These are phyloP conservation scores for Phyllostachys edulis DNA, from an alignment of 176 grass and related monocot species.

Conservation along the genomic window DNA sequence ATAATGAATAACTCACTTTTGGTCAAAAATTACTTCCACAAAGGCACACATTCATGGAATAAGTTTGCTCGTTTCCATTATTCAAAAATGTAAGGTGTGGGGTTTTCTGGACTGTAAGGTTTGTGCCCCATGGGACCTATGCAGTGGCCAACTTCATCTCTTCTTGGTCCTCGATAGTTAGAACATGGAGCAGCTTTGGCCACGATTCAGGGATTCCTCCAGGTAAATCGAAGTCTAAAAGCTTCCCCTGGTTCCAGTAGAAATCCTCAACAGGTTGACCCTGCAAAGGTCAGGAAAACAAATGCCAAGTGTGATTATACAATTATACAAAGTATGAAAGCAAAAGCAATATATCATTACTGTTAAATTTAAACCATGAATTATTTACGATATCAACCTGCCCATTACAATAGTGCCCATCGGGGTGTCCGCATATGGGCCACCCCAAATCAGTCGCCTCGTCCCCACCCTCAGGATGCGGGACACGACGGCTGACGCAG, in stretches of 20 bases:
- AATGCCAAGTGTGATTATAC: not conserved
- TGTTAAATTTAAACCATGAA: not conserved
- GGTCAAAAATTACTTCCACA: constrained; percentile 31
- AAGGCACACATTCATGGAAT: constrained; percentile 25
- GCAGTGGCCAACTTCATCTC: constrained; percentile 63
- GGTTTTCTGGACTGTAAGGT: not conserved
- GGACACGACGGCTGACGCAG: no score
- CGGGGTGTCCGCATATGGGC: no score
- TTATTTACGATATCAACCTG: not conserved
- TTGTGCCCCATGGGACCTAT: constrained; percentile 13
- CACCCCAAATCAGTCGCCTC: no score
- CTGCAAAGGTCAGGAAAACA: constrained; percentile 46
- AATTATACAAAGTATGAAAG: not conserved
- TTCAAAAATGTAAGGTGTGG: constrained; percentile 35
- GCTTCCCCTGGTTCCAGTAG: constrained; percentile 65
- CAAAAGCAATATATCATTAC: not conserved
- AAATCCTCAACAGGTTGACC: constrained; percentile 86
- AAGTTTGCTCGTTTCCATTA: constrained; percentile 56
- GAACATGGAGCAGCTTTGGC: constrained; percentile 75
- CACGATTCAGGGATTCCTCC: constrained; percentile 90
- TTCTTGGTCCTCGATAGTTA: constrained; percentile 81
- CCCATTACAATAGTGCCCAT: not conserved
- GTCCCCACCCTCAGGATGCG: no score
- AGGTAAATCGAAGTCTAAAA: constrained; percentile 87
- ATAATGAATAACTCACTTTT: constrained; percentile 19